phyloP scores from a whole-genome alignment of 768 basidiomycete genomes.

The Krasilnikovozyma curviuscula region DNA sequence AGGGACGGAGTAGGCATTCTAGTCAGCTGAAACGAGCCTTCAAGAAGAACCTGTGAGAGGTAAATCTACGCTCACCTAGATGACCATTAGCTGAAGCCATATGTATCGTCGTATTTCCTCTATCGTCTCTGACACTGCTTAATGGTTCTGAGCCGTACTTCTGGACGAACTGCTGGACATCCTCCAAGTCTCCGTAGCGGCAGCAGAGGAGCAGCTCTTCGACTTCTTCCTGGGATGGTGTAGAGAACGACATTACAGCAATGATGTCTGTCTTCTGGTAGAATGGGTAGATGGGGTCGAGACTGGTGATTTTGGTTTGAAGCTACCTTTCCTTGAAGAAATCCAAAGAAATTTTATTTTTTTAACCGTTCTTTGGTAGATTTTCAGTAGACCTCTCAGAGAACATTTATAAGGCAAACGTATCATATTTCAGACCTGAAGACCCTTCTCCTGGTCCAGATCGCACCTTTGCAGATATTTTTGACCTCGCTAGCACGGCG shows the following conservation, averaged over 20 bases:
- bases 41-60: background rate
- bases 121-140: conserved; percentile 42
- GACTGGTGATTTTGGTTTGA: no score
- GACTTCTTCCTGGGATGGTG: conserved; percentile 25
- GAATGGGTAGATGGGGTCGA: no score
- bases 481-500: no score
- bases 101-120: conserved; percentile 62
- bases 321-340: no score
- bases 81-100: conserved; percentile 84
- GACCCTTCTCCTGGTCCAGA: no score
- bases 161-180: conserved; percentile 37
- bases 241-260: background rate
- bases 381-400: no score
- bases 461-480: no score
- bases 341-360: no score
- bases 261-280: no score
- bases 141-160: conserved; percentile 32
- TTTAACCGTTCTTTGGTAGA: no score
- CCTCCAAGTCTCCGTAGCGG: conserved; percentile 66
- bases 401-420: no score
- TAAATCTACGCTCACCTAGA: conserved; percentile 35
- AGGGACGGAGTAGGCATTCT: background rate
- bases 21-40: background rate
- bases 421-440: no score
- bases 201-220: conserved; percentile 64